Evolutionary conservation across 2,329 filamentous ascomycete species (phyloP).

Genomic region (Aureobasidium sp.): DNA sequence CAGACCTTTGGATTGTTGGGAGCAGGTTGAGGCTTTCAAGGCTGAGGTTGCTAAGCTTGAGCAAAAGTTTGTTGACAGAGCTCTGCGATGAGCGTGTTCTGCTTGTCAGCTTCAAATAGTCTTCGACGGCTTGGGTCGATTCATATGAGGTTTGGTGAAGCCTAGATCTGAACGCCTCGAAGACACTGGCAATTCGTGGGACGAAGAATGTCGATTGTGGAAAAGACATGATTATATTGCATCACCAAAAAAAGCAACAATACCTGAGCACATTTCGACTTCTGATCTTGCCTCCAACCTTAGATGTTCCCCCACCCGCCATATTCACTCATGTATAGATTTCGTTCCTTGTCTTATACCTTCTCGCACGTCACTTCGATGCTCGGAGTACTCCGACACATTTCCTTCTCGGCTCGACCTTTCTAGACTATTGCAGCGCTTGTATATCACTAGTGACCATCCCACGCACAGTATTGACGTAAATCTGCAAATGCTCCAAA

Average conservation of each 20-base stretch:
- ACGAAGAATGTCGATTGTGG: not conserved
- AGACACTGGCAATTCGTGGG: not conserved
- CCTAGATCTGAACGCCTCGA: not conserved
- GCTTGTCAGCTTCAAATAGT: not conserved
- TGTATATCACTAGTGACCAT: not conserved
- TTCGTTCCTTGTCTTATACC: not conserved
- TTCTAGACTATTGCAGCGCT: not conserved
- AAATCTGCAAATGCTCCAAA: not conserved
- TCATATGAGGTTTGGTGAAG: not conserved
- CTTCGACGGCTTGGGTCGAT: not conserved
- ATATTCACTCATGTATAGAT: not conserved
- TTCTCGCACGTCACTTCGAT: not conserved
- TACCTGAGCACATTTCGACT: not conserved
- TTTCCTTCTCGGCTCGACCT: not conserved
- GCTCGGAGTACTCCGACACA: not conserved
- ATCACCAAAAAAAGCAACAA: not conserved
- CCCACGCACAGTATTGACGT: not conserved
- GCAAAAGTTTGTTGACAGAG: slow-evolving; percentile 78
- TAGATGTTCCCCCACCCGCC: too few relatives aligned
- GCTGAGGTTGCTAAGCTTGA: slow-evolving; percentile 80
- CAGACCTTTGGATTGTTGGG: slow-evolving; percentile 87
- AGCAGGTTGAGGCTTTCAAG: slow-evolving; percentile 87
- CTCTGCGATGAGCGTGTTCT: slow-evolving; percentile 44
- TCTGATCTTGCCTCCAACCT: not conserved
- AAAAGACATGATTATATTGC: not conserved